These are phyloP conservation scores for Tetratostichococcus sp. DNA, from an alignment of 139 green algal genomes.

Conservation along the genomic window DNA sequence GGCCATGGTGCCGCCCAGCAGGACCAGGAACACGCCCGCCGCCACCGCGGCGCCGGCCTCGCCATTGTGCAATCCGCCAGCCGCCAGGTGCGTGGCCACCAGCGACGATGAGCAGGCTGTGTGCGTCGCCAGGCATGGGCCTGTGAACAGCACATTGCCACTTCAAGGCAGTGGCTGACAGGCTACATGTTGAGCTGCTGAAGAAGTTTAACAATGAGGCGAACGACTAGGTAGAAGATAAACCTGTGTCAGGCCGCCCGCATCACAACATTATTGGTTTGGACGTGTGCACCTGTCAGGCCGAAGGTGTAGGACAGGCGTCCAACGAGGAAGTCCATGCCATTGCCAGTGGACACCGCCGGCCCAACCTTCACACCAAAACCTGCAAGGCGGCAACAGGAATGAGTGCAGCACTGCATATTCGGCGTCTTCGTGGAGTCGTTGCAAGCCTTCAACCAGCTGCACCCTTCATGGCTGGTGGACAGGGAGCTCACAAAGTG, in stretches of 20 bases:
- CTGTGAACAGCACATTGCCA: background rate
- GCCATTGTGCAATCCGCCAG: conserved; percentile 12
- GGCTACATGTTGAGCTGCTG: too few species aligned
- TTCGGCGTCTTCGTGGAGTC: too few species aligned
- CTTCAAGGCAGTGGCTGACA: too few species aligned
- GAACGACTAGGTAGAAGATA: too few species aligned
- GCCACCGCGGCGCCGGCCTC: conserved; percentile 22
- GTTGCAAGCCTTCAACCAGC: too few species aligned
- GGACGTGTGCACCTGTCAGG: conserved; percentile 12
- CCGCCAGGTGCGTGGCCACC: conserved; percentile 57
- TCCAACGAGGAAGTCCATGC: conserved; percentile 40
- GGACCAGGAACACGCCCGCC: conserved; percentile 28
- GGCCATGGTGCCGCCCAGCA: conserved; percentile 25
- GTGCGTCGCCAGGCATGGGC: conserved; percentile 25
- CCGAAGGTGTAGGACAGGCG: conserved; percentile 46
- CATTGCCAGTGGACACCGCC: conserved; percentile 37
- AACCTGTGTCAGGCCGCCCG: too few species aligned
- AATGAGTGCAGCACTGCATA: too few species aligned
- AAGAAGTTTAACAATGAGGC: too few species aligned
- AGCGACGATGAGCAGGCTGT: conserved; percentile 85
- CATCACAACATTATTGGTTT: too few species aligned
- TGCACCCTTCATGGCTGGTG: too few species aligned
- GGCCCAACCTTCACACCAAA: conserved; percentile 8
- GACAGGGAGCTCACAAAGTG: too few species aligned
- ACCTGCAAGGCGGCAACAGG: too few species aligned